Base-by-base conservation (phyloP, 345 rosid genomes). In the Melaleuca alternifolia region DNA sequence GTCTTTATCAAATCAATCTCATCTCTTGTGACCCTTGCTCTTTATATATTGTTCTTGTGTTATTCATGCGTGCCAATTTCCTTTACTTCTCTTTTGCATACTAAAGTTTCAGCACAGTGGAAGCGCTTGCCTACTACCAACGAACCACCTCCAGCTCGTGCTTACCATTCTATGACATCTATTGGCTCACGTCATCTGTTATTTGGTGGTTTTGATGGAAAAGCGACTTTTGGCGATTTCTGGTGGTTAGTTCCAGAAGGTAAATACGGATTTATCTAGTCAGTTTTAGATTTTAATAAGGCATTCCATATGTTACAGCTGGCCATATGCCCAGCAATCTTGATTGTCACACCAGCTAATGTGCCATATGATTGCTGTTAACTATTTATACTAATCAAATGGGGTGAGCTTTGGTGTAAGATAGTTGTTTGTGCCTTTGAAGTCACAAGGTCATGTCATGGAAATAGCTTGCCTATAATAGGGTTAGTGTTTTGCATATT, bases 181-280 rank as follows among this genome's bases (percentile, higher is more conserved):
- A 90, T 95, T 87, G 99, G 97, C 75, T 89, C 98, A 75, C 94
- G 92, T 28, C 93, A 95, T 92, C 92, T 97, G 57, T 93, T 97
- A 90, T 85, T 96, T 92, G 99, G 99, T 87, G 99, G 99, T 86
- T 94, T 94, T 79, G 98, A 97, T 93, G 99, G 99, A 88, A 97
- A 97, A 91, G 90, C 91, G 46, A 96, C 98, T 54, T 97, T 91
- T 84, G 98, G 95, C 83, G 99, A 97, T 94, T 82, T 96, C 15
- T 97, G 99, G 99, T 97, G 99, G 98, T 85, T 96, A 93, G 99
- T 93, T 88, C 94, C 98, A 9, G 98, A 96, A 95, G 99, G 99
- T 97, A 93, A 93, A 75, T 53, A 71, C 59, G 54, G 71, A 57
- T 84, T 81, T 82, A 84, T 48, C 84, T 37, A 28, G 48, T 33